Evolutionary conservation across 192 early-diverging fungal species (phyloP).

Genomic region (Kickxella alabastrina): DNA sequence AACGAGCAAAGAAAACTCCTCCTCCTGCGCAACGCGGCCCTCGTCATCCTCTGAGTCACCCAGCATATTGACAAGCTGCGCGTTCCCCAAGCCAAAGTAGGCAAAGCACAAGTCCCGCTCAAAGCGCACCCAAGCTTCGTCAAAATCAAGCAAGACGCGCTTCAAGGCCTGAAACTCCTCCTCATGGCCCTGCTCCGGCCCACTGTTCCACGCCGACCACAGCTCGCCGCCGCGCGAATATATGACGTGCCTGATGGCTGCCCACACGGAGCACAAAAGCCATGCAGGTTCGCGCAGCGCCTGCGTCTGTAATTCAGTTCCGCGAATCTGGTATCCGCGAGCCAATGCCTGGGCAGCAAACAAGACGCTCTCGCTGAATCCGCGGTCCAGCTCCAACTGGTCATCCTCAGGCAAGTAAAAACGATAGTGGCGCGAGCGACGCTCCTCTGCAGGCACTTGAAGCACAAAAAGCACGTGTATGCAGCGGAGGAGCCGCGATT

Average conservation of each 20-base stretch:
- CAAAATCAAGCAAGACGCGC: slow-evolving; percentile 60
- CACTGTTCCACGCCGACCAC: slow-evolving; percentile 11
- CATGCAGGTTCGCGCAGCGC: slow-evolving; percentile 52
- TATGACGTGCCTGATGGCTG: slow-evolving; percentile 55
- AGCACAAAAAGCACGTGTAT: slow-evolving; percentile 54
- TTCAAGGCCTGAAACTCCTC: slow-evolving; percentile 43
- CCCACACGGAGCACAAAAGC: slow-evolving; percentile 56
- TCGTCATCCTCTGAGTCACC: slow-evolving; percentile 50
- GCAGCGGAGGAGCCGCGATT: slow-evolving; percentile 54
- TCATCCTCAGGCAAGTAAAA: slow-evolving; percentile 62
- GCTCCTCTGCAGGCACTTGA: slow-evolving; percentile 36
- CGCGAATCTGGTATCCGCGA: slow-evolving; percentile 63
- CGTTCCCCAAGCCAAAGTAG: slow-evolving; percentile 60
- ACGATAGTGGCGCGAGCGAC: slow-evolving; percentile 55
- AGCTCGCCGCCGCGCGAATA: slow-evolving; percentile 23
- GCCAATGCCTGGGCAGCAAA: slow-evolving; percentile 67
- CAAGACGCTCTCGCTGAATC: slow-evolving; percentile 67
- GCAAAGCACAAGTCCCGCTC: slow-evolving; percentile 67
- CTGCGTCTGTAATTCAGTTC: slow-evolving; percentile 57
- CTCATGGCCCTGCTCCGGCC: not conserved
- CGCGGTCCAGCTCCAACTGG: slow-evolving; percentile 62
- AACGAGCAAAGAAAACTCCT: slow-evolving; percentile 47
- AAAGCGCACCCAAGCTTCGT: slow-evolving; percentile 62
- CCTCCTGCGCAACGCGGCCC: slow-evolving; percentile 27
- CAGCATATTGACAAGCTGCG: slow-evolving; percentile 45